Percentiles rank a stretch among this genome's conserved stretches.
Conservation (phyloP, 148 eudicot species). For the Silene conica region DNA sequence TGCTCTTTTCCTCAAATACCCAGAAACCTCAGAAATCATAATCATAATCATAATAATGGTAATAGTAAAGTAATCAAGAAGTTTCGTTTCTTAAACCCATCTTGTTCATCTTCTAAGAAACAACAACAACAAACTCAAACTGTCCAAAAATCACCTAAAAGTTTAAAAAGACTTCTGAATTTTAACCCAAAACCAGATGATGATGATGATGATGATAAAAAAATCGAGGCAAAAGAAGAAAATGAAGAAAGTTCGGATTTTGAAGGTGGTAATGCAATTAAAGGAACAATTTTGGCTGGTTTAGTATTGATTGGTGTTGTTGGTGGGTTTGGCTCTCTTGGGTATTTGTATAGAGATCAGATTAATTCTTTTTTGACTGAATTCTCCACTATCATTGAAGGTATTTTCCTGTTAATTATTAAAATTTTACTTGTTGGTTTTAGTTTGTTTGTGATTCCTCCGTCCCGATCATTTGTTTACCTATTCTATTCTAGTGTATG, state of each 20-base stretch:
- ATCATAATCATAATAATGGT: not conserved
- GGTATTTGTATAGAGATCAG: constrained; percentile 78
- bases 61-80: not conserved
- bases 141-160: constrained; percentile 46
- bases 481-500: no score
- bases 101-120: constrained; percentile 67
- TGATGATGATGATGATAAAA: constrained; percentile 23
- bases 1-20: constrained; percentile 18
- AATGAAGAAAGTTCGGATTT: constrained; percentile 20
- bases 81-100: constrained; percentile 48
- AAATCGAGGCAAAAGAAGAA: constrained; percentile 10
- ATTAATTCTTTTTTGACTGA: constrained; percentile 72
- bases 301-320: constrained; percentile 71
- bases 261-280: constrained; percentile 58
- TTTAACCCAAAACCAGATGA: constrained; percentile 39
- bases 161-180: constrained; percentile 43
- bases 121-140: constrained; percentile 30
- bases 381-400: constrained; percentile 82
- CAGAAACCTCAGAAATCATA: not conserved
- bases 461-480: no score
- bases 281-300: constrained; percentile 83
- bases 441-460: no score
- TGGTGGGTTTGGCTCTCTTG: constrained; percentile 86
- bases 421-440: not conserved
- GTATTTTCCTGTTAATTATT: constrained; percentile 24